Evolutionary conservation across 2,329 filamentous ascomycete genomes (phyloP), one percentile per base, ranked within the genome.

Genomic region (Cephalotrichum gorgonifer): DNA sequence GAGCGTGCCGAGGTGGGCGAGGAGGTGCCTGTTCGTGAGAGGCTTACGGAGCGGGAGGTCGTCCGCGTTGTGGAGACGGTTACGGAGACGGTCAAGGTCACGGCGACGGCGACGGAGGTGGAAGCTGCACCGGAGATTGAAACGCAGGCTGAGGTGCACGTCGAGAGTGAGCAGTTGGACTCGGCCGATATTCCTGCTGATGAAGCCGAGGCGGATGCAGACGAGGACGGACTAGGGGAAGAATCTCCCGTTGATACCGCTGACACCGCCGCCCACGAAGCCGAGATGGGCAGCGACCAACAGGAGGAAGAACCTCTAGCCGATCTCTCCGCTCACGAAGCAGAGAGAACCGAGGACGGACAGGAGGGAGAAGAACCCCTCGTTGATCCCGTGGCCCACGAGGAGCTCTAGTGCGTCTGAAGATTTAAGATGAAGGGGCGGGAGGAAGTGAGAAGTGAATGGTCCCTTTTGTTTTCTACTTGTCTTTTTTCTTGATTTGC

Each of bases 11-110:
- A 47, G 22, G 23, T 49, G 33, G 49, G 51, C 17, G 28, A 41
- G 33, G 41, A 48, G 3, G 58, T 59, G n/a, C n/a, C n/a, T n/a
- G n/a, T n/a, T n/a, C n/a, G n/a, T n/a, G 56, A 62, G 46, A 59
- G 55, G 1, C 55, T 62, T 15, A 58, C 56, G 17, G 54, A 60
- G 43, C 60, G 56, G 38, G 62, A 58, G 44, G 52, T 61, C 0
- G 58, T 68, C 11, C 58, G 58, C 2, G 54, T 68, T 6, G 56
- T 68, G 9, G 61, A 68, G 52, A 65, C 60, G 2, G 56, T 64
- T n/a, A 63, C 61, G 1, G 51, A 62, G 54, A 54, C 59, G 47
- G 51, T 47, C 23, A 48, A 28, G 28, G 39, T 43, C 26, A 43
- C 48, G 7, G 39, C 48, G 22, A 70, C 65, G 6, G 56, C 62